Conservation (phyloP, 179 eudicot genomes). For the Beta lomatogona region DNA sequence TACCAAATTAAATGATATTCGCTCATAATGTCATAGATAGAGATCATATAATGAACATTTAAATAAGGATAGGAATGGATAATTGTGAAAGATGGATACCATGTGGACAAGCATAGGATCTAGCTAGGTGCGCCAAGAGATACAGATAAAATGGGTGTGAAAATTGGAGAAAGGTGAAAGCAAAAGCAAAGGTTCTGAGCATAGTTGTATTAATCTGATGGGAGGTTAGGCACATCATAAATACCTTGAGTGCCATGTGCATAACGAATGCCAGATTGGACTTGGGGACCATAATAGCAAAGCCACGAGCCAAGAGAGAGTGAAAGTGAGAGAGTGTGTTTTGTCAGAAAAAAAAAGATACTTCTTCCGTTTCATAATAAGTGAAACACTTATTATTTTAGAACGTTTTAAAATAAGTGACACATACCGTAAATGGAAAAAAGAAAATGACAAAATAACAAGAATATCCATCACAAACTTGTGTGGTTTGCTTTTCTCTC, state of each 20-base stretch:
- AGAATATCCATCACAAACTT: no score
- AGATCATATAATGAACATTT: neutral
- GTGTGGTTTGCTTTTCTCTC: no score
- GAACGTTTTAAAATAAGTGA: no score
- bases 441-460: no score
- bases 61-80: neutral
- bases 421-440: no score
- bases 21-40: no score
- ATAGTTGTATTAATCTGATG: neutral
- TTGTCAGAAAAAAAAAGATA: neutral
- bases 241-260: slow-evolving; percentile 34
- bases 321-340: neutral
- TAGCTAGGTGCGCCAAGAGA: neutral
- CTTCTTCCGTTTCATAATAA: no score
- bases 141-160: neutral
- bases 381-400: no score
- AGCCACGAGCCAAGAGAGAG: slow-evolving; percentile 9
- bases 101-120: slow-evolving; percentile 26
- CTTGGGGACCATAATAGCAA: slow-evolving; percentile 27
- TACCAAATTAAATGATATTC: no score
- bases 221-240: slow-evolving; percentile 23
- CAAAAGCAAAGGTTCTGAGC: slow-evolving; percentile 34
- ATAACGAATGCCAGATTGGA: slow-evolving; percentile 32
- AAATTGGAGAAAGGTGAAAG: slow-evolving; percentile 25
- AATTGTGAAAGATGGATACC: slow-evolving; percentile 19